Base-by-base conservation (phyloP, 305 asterid genomes). In the Fraxinus sp. region DNA sequence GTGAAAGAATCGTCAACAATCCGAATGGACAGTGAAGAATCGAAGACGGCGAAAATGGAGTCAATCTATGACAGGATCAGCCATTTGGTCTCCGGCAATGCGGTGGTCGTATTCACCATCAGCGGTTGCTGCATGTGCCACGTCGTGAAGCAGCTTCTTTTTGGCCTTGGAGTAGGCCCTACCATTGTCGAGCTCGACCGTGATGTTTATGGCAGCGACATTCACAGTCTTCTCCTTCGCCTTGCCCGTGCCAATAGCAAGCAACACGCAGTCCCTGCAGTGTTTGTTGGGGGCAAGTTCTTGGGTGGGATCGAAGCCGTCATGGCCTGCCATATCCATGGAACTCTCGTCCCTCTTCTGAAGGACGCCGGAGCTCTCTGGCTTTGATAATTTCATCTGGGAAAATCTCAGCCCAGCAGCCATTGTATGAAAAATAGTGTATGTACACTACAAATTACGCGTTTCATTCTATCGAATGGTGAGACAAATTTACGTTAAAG, bases 91-190 rank as follows among this genome's bases (percentile, higher is more conserved):
- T 87, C 94, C n/a, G 82, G 89, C 44, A 95, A 92, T 81, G 97
- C 98, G 57, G 98, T 91, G 84, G 98, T 95, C 78, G 88, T 95
- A n/a, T 95, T 93, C 93, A 90, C 97, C 7, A 75, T 90, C 78
- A 91, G 93, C 78, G 94, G 94, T 0, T 95, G 98, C 82, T 93
- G 98, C 89, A 93, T 95, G 98, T 90, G 98, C 89, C 98, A 95
- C 80, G 98, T 92, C 8, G 98, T 93, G 68, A 93, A 91, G 86
- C 97, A 92, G 80, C 90, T 95, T 18, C 93, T 95, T 0, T 85
- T 93, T 73, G 98, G 98, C 16, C 93, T 95, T 3, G 98, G 98
- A 13, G 98, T 95, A 0, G 97, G 94, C 3, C 98, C 98, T 2
- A 87, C 93, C 4, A 77, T 95, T 7, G 91, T 91, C 24, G 98